These are phyloP conservation scores for Chytriomyces sp. DNA, from an alignment of 192 early-diverging fungal species.

Conservation along the genomic window DNA sequence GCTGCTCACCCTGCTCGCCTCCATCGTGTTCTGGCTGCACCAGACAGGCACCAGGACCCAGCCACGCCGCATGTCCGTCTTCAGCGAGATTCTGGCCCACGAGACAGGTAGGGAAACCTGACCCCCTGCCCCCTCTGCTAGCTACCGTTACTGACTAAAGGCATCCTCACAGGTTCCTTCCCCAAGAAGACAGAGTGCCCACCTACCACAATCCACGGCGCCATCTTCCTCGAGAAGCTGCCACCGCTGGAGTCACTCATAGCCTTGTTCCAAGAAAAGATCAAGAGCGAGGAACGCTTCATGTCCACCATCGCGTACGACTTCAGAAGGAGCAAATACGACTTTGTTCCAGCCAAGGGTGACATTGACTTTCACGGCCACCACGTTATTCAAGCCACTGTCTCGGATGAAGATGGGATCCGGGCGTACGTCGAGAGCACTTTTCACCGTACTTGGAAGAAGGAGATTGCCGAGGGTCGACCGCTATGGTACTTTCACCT, in stretches of 20 bases:
- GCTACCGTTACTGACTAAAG: not conserved
- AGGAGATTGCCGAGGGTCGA: not conserved
- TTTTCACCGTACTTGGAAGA: not conserved
- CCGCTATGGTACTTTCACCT: slow-evolving; percentile 18
- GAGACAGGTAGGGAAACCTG: too few species aligned
- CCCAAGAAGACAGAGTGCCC: not conserved
- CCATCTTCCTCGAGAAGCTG: not conserved
- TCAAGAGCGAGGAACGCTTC: not conserved
- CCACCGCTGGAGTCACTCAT: not conserved
- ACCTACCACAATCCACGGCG: not conserved
- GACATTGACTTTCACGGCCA: not conserved
- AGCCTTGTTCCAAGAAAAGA: not conserved
- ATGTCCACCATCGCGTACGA: not conserved
- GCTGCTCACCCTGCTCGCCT: too few species aligned
- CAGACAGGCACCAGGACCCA: not conserved
- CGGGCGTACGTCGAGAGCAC: not conserved
- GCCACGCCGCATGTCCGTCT: not conserved
- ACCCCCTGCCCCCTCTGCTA: not conserved
- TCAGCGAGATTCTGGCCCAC: not conserved
- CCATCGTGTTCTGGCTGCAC: too few species aligned
- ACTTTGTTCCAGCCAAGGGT: not conserved
- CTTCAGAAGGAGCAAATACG: not conserved
- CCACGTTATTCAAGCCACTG: not conserved
- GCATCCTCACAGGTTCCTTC: not conserved
- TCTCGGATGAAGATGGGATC: not conserved